phyloP scores from a whole-genome alignment of 2,329 filamentous ascomycete species.

The Aspergillus fumigatus region DNA sequence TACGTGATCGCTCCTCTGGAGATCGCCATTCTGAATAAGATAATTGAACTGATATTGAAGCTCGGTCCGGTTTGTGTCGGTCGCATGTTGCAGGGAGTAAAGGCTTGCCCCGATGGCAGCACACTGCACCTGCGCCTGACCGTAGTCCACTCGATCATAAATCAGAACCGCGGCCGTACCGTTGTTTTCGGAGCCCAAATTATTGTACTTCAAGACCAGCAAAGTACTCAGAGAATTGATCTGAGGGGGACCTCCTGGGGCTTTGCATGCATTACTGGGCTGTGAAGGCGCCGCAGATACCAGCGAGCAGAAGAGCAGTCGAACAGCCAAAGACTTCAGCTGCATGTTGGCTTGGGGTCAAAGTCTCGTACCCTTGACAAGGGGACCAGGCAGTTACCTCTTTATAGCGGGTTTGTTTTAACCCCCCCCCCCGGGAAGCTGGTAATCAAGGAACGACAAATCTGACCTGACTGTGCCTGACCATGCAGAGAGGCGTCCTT shows the following conservation, averaged over 20 bases:
- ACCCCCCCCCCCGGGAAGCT: neutral
- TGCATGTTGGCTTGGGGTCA: conserved; percentile 7
- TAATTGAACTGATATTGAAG: conserved; percentile 23
- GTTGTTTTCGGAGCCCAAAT: conserved; percentile 21
- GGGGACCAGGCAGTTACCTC: neutral
- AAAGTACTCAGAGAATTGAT: conserved; percentile 16
- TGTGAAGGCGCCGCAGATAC: conserved; percentile 8
- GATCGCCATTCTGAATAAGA: conserved; percentile 13
- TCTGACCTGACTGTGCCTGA: neutral
- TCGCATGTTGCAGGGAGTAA: conserved; percentile 8
- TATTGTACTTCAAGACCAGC: conserved; percentile 22
- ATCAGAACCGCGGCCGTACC: conserved; percentile 21
- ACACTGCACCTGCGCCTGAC: conserved; percentile 13
- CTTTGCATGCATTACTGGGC: neutral
- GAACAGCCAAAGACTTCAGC: conserved; percentile 5
- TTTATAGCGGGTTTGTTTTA: neutral
- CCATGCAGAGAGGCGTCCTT: neutral
- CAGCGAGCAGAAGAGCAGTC: conserved; percentile 8
- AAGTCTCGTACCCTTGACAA: neutral
- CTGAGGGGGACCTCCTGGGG: neutral
- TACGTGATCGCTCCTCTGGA: conserved; percentile 8
- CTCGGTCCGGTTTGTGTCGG: conserved; percentile 12
- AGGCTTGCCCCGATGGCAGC: conserved; percentile 21
- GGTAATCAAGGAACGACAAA: neutral
- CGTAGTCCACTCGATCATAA: conserved; percentile 8